Evolutionary conservation across 2,329 filamentous ascomycete genomes (phyloP).

Genomic region (Colletotrichum liaoningense): DNA sequence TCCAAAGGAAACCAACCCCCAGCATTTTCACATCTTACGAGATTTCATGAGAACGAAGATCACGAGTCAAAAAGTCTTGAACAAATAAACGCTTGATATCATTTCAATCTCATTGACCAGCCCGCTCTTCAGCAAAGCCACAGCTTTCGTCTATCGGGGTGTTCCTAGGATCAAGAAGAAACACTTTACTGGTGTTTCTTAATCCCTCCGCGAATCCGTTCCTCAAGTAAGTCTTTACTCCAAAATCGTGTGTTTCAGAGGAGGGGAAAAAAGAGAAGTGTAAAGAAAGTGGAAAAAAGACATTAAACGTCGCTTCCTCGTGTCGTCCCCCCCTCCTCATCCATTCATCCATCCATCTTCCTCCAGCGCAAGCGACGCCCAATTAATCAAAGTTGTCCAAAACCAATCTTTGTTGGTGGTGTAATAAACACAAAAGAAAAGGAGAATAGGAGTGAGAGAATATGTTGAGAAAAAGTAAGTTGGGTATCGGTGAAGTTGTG

Average conservation of each 20-base stretch:
- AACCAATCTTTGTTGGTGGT: background rate
- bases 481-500: constrained; percentile 30
- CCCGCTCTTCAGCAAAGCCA: background rate
- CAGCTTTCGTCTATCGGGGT: background rate
- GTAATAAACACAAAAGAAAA: constrained; percentile 9
- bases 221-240: background rate
- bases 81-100: background rate
- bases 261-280: background rate
- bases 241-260: background rate
- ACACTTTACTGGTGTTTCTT: background rate
- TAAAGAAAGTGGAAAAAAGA: background rate
- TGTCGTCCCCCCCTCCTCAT: background rate
- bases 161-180: background rate
- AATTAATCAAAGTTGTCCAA: background rate
- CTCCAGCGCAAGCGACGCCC: background rate
- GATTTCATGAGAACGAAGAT: background rate
- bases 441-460: background rate
- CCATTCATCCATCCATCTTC: background rate
- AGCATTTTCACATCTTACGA: background rate
- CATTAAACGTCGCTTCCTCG: constrained; percentile 24
- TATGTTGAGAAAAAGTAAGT: background rate
- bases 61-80: background rate
- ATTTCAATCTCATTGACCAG: background rate
- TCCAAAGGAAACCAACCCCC: background rate
- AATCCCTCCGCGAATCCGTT: background rate